phyloP scores from a whole-genome alignment of 495 filamentous ascomycete species.

The Bathelium albidoporum region DNA sequence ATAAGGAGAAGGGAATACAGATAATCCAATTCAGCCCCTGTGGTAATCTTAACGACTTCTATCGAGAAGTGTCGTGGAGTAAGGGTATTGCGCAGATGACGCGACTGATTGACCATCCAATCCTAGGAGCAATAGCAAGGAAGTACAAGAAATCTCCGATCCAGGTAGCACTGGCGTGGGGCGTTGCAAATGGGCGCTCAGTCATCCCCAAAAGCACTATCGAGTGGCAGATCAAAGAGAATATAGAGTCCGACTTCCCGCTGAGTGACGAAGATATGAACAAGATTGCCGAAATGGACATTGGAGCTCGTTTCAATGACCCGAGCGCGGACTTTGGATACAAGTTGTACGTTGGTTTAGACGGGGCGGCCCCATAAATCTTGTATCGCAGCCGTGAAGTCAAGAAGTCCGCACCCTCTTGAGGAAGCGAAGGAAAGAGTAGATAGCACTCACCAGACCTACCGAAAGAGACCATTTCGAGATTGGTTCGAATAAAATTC shows the following conservation, averaged over 20 bases:
- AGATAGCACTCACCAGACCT: too few relatives aligned
- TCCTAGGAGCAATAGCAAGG: not conserved
- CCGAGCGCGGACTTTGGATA: conserved; percentile 25
- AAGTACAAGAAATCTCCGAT: conserved; percentile 8
- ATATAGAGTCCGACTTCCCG: conserved; percentile 45
- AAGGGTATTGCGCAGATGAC: conserved; percentile 11
- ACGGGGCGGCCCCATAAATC: too few relatives aligned
- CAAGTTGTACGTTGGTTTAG: conserved; percentile 9
- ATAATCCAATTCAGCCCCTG: conserved; percentile 11
- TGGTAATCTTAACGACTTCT: conserved; percentile 13
- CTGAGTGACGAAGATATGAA: conserved; percentile 37
- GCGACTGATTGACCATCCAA: conserved; percentile 9
- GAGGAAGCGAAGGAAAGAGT: too few relatives aligned
- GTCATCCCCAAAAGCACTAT: conserved; percentile 12
- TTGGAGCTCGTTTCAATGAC: conserved; percentile 47
- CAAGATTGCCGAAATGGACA: conserved; percentile 38
- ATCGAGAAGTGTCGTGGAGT: conserved; percentile 9
- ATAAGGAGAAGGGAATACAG: conserved; percentile 5
- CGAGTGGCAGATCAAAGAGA: conserved; percentile 33
- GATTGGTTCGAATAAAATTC: too few relatives aligned
- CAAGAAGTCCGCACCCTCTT: too few relatives aligned
- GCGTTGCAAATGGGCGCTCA: conserved; percentile 9
- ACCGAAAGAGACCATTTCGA: too few relatives aligned
- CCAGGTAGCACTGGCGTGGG: conserved; percentile 11
- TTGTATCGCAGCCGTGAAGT: too few relatives aligned